These are phyloP conservation scores for Aureobasidium zeae DNA, from an alignment of 2,329 filamentous ascomycete species.

Conservation along the genomic window DNA sequence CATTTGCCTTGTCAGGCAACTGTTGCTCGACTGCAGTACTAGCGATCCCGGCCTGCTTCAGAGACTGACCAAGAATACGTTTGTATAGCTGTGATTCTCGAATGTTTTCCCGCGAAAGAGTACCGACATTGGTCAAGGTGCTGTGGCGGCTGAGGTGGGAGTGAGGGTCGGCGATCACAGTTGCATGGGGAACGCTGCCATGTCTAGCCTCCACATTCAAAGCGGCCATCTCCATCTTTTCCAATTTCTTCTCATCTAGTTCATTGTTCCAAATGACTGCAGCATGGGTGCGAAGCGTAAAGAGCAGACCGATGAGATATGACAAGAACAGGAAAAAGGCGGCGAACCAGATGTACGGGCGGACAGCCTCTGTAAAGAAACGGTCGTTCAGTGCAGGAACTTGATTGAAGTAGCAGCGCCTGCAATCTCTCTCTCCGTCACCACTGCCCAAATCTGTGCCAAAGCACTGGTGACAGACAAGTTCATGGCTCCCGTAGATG, in stretches of 20 bases:
- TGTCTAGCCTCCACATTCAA: conserved; percentile 20
- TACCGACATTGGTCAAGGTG: conserved; percentile 18
- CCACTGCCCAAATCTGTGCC: conserved; percentile 46
- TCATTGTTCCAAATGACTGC: conserved; percentile 95
- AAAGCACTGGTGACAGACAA: conserved; percentile 65
- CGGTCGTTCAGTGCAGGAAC: conserved; percentile 70
- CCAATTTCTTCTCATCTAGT: conserved; percentile 40
- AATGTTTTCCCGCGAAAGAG: conserved; percentile 56
- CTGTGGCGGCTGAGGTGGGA: conserved; percentile 15
- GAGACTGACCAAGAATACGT: conserved; percentile 80
- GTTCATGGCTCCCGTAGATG: conserved; percentile 93
- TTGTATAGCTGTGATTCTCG: conserved; percentile 86
- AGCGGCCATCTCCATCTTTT: conserved; percentile 30
- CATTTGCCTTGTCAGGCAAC: conserved; percentile 25
- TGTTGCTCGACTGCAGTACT: conserved; percentile 37
- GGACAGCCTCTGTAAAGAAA: conserved; percentile 84
- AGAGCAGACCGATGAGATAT: conserved; percentile 88
- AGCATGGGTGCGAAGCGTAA: conserved; percentile 90
- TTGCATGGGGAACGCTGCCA: conserved; percentile 15
- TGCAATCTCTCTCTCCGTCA: conserved; percentile 57
- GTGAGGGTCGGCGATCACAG: conserved; percentile 15
- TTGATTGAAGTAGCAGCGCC: conserved; percentile 90
- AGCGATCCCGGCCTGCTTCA: conserved; percentile 69
- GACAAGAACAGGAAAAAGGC: conserved; percentile 80
- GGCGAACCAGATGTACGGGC: conserved; percentile 86